Conservation (phyloP, 306 rosid species). For the Prunus davidiana region DNA sequence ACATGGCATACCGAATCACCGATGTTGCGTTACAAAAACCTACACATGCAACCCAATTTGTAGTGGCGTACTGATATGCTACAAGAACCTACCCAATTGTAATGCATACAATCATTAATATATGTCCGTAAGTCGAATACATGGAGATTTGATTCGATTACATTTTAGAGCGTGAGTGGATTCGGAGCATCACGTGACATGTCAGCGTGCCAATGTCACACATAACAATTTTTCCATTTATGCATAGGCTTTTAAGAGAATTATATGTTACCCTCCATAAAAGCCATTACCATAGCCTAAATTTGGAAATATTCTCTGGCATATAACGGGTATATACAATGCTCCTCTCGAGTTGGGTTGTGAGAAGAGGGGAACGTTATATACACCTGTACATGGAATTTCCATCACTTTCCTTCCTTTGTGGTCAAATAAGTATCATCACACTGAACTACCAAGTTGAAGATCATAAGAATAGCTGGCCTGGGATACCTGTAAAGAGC, state of each 20-base stretch:
- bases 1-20: too few relatives aligned
- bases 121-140: background rate
- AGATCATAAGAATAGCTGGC: background rate
- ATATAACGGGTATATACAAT: background rate
- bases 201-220: background rate
- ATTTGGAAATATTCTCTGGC: background rate
- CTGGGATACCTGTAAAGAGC: background rate
- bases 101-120: too few relatives aligned
- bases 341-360: background rate
- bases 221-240: background rate
- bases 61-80: too few relatives aligned
- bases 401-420: background rate
- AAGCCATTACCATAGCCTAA: background rate
- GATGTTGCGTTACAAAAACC: too few relatives aligned
- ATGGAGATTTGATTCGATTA: too few relatives aligned
- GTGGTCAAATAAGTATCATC: background rate
- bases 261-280: background rate
- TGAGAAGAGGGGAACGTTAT: background rate
- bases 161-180: background rate
- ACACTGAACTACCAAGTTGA: too few relatives aligned
- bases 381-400: background rate
- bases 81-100: too few relatives aligned
- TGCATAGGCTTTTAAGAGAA: background rate
- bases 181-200: background rate
- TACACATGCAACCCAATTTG: too few relatives aligned